Percentiles rank a stretch among this genome's conserved stretches.
Conservation (phyloP, 139 green algal genomes). For the Chlorella sp. region DNA sequence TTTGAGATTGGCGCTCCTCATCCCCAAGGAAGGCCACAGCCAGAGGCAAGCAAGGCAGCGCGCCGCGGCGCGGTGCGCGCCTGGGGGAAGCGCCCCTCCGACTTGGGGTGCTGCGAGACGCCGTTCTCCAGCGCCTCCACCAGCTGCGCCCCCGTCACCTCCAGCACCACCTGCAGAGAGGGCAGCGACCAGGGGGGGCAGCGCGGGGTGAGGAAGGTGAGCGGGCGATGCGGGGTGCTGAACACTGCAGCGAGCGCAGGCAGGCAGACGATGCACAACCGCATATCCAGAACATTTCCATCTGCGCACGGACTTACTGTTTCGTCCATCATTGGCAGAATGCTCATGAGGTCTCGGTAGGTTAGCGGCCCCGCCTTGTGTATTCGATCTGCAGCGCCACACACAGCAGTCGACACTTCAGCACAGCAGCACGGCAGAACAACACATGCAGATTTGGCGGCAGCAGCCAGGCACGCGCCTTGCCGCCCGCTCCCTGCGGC, state of each 20-base stretch:
- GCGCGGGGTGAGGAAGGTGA: neutral
- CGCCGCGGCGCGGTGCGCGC: neutral
- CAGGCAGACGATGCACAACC: too few species aligned
- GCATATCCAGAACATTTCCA: too few species aligned
- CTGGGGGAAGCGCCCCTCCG: conserved; percentile 74
- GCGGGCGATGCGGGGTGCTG: too few species aligned
- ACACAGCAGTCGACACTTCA: too few species aligned
- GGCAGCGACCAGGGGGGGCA: neutral
- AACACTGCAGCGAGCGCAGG: too few species aligned
- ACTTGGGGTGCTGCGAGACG: conserved; percentile 59
- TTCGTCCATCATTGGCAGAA: conserved; percentile 74
- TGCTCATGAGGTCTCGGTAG: conserved; percentile 51
- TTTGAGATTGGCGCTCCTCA: neutral
- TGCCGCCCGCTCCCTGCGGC: neutral
- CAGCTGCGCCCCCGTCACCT: conserved; percentile 49
- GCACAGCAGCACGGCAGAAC: neutral
- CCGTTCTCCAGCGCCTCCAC: conserved; percentile 67
- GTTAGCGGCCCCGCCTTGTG: conserved; percentile 20
- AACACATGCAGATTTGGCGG: too few species aligned
- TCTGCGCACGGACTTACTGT: too few species aligned
- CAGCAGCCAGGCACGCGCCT: neutral
- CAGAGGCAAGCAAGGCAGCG: neutral
- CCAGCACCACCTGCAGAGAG: neutral
- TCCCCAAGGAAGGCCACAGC: neutral
- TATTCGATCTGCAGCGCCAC: conserved; percentile 17